phyloP scores from a whole-genome alignment of 768 basidiomycete species.

The Mycena maculata region DNA sequence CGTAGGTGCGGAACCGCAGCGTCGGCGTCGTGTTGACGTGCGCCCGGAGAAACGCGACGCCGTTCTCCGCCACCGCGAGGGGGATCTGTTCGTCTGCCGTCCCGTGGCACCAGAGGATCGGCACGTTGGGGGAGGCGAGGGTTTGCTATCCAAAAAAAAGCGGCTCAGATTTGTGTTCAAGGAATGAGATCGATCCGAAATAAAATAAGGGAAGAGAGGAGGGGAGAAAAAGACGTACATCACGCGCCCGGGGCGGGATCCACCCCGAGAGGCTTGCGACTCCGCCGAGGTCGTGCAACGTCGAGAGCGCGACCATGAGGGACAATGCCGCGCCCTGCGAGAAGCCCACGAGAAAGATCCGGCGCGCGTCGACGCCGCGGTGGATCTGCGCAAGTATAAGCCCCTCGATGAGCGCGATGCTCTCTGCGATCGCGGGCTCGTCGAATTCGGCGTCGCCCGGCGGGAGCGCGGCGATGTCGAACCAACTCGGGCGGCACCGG shows the following conservation, averaged over 20 bases:
- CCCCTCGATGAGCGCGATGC: constrained; percentile 49
- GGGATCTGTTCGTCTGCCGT: constrained; percentile 52
- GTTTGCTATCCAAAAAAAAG: constrained; percentile 40
- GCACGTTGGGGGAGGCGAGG: constrained; percentile 48
- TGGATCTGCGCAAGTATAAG: constrained; percentile 53
- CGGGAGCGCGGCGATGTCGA: constrained; percentile 52
- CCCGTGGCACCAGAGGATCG: constrained; percentile 59
- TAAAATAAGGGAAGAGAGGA: neutral
- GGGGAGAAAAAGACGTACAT: constrained; percentile 41
- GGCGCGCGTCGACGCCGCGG: constrained; percentile 47
- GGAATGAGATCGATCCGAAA: too few species aligned
- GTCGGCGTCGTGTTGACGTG: constrained; percentile 36
- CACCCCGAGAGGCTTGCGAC: constrained; percentile 59
- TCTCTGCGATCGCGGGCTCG: constrained; percentile 46
- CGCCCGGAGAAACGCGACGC: constrained; percentile 45
- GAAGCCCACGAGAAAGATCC: constrained; percentile 56
- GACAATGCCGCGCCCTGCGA: constrained; percentile 56
- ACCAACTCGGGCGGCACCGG: constrained; percentile 53
- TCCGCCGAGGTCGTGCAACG: constrained; percentile 55
- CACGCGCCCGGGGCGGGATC: constrained; percentile 52
- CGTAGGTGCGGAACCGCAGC: constrained; percentile 44
- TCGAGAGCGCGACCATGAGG: constrained; percentile 53
- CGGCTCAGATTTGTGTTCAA: too few species aligned
- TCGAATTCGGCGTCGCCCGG: constrained; percentile 52
- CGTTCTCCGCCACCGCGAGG: constrained; percentile 46